A percentile compares a stretch with the other conserved stretches of the same genome.
These are phyloP conservation scores for Elaeis oleifera DNA, from an alignment of 202 grass and related monocot species.

Conservation along the genomic window DNA sequence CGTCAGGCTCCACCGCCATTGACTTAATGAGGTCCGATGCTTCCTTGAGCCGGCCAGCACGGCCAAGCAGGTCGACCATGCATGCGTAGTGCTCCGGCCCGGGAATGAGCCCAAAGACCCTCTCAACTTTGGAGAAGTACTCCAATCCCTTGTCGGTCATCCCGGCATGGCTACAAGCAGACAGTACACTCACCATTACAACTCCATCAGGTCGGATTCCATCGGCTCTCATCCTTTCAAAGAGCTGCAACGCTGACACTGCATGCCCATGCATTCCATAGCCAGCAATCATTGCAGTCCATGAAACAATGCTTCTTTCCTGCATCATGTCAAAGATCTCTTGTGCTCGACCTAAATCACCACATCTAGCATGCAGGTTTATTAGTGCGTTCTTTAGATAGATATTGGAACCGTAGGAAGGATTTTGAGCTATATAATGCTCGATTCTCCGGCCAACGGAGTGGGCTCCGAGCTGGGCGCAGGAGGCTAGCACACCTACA, in stretches of 20 bases:
- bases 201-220: slow-evolving; percentile 43
- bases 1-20: slow-evolving; percentile 47
- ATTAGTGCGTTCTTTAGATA: slow-evolving; percentile 57
- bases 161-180: slow-evolving; percentile 56
- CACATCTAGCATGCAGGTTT: slow-evolving; percentile 56
- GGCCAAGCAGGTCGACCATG: slow-evolving; percentile 67
- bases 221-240: slow-evolving; percentile 36
- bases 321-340: slow-evolving; percentile 53
- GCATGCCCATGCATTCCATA: slow-evolving; percentile 60
- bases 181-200: slow-evolving; percentile 43
- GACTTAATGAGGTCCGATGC: slow-evolving; percentile 45
- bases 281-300: slow-evolving; percentile 52
- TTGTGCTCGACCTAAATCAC: slow-evolving; percentile 31
- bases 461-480: slow-evolving; percentile 40
- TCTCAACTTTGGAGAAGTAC: slow-evolving; percentile 48
- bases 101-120: slow-evolving; percentile 21
- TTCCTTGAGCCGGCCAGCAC: slow-evolving; percentile 40
- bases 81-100: slow-evolving; percentile 52
- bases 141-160: slow-evolving; percentile 37
- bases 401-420: slow-evolving; percentile 30
- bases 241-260: slow-evolving; percentile 29
- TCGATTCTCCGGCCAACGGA: slow-evolving; percentile 34
- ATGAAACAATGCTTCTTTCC: slow-evolving; percentile 46
- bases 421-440: slow-evolving; percentile 19
- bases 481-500: slow-evolving; percentile 53